phyloP scores from a whole-genome alignment of 2,329 filamentous ascomycete genomes.

The Aspergillus jensenii region DNA sequence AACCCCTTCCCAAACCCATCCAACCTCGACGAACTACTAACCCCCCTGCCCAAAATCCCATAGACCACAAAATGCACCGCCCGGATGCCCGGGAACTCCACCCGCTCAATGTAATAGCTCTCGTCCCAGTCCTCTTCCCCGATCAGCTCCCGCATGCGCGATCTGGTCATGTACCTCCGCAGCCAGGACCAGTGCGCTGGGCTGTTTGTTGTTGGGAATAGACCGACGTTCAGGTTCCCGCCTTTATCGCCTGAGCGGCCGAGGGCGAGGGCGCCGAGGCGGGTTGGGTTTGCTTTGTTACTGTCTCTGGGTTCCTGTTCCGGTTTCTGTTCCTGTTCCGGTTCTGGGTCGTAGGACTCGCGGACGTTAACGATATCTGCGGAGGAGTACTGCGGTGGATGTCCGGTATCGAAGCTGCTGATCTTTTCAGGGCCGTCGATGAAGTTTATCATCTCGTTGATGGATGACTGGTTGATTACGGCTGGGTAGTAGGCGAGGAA shows the following conservation, averaged over 20 bases:
- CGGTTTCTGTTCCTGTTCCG: neutral
- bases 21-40: slow-evolving; percentile 50
- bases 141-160: slow-evolving; percentile 40
- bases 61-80: slow-evolving; percentile 56
- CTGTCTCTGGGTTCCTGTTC: neutral
- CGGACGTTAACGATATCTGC: slow-evolving; percentile 2
- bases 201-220: slow-evolving; percentile 30
- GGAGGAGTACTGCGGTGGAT: slow-evolving; percentile 14
- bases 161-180: slow-evolving; percentile 40
- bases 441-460: slow-evolving; percentile 29
- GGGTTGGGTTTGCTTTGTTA: slow-evolving; percentile 27
- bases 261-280: slow-evolving; percentile 45
- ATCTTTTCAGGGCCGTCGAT: slow-evolving; percentile 8
- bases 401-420: slow-evolving; percentile 13
- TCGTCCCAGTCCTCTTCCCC: slow-evolving; percentile 46
- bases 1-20: slow-evolving; percentile 56
- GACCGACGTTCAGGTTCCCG: slow-evolving; percentile 43
- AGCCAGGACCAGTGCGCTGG: slow-evolving; percentile 29
- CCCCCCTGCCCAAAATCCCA: slow-evolving; percentile 47
- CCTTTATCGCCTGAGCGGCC: slow-evolving; percentile 45
- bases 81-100: slow-evolving; percentile 46
- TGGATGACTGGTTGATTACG: slow-evolving; percentile 27
- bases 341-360: slow-evolving; percentile 18
- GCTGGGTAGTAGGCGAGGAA: slow-evolving; percentile 47
- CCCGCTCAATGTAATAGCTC: slow-evolving; percentile 44